Conservation (phyloP, 139 green algal genomes). For the Chlorella sorokiniana region DNA sequence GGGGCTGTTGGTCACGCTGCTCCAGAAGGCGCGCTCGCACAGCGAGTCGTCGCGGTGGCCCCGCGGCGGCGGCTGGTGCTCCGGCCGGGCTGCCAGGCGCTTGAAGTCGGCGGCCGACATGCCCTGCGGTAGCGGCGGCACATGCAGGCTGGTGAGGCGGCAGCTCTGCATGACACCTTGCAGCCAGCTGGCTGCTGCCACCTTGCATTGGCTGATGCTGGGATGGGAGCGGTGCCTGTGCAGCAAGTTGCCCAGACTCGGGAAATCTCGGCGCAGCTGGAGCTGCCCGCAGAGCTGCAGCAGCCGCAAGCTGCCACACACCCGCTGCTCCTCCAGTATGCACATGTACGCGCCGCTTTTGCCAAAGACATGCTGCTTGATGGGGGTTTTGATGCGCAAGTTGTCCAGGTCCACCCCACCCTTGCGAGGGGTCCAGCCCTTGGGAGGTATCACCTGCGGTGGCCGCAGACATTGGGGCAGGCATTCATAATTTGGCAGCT, state of each 20-base stretch:
- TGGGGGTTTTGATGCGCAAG: constrained; percentile 42
- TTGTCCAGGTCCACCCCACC: constrained; percentile 10
- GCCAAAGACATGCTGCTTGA: constrained; percentile 51
- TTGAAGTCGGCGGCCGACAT: constrained; percentile 42
- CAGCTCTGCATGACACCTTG: too few species aligned
- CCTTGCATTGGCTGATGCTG: too few species aligned
- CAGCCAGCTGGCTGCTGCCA: too few species aligned
- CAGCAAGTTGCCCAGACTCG: too few species aligned
- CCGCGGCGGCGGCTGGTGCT: not conserved
- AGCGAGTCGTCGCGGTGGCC: constrained; percentile 22
- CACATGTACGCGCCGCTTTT: constrained; percentile 43
- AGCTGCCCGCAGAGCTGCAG: not conserved
- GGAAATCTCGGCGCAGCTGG: too few species aligned
- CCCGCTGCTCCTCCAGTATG: constrained; percentile 48
- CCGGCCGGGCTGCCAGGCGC: not conserved
- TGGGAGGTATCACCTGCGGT: constrained; percentile 39
- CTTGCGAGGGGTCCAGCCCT: constrained; percentile 14
- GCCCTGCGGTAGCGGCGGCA: not conserved
- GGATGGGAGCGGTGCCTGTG: too few species aligned
- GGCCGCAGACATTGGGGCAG: too few species aligned
- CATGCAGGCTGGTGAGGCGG: too few species aligned
- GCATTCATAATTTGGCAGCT: too few species aligned
- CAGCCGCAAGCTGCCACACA: not conserved
- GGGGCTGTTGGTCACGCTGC: constrained; percentile 68
- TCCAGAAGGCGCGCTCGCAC: constrained; percentile 78